Conservation (phyloP, 176 grass and related monocot species). For the Musa itinerans region DNA sequence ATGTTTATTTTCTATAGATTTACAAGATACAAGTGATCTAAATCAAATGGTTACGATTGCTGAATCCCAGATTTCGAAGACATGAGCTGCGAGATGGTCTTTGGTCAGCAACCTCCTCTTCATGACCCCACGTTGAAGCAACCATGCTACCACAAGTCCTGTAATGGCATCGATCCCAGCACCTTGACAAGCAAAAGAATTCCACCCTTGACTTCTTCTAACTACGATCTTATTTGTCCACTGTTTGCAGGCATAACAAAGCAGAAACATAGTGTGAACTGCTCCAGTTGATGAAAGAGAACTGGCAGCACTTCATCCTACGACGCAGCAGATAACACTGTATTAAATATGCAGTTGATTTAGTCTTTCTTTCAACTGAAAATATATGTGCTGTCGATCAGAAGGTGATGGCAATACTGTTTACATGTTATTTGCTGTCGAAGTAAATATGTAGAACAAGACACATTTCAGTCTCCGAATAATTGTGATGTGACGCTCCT, state of each 20-base stretch:
- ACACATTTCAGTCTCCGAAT: too few relatives aligned
- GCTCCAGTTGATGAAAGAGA: constrained; percentile 38
- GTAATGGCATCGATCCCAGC: constrained; percentile 28
- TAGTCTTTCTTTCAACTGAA: neutral
- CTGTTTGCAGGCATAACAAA: constrained; percentile 64
- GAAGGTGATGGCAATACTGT: neutral
- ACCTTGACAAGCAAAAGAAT: constrained; percentile 1
- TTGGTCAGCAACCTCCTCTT: constrained; percentile 73
- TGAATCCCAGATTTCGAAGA: constrained; percentile 93
- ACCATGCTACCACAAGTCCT: constrained; percentile 63
- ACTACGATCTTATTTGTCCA: constrained; percentile 15
- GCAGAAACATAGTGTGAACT: constrained; percentile 58
- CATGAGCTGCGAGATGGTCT: constrained; percentile 98
- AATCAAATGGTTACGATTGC: neutral
- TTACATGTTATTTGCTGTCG: neutral
- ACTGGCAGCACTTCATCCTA: neutral
- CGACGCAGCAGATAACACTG: too few relatives aligned
- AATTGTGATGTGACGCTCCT: too few relatives aligned
- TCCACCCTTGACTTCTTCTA: constrained; percentile 5
- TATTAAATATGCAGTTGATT: neutral
- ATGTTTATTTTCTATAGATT: neutral
- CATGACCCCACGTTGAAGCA: constrained; percentile 90
- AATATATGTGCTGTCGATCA: neutral
- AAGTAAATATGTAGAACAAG: too few relatives aligned
- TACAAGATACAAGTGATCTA: neutral